These are phyloP conservation scores for Podila clonocystis DNA, from an alignment of 192 early-diverging fungal species.

Conservation along the genomic window DNA sequence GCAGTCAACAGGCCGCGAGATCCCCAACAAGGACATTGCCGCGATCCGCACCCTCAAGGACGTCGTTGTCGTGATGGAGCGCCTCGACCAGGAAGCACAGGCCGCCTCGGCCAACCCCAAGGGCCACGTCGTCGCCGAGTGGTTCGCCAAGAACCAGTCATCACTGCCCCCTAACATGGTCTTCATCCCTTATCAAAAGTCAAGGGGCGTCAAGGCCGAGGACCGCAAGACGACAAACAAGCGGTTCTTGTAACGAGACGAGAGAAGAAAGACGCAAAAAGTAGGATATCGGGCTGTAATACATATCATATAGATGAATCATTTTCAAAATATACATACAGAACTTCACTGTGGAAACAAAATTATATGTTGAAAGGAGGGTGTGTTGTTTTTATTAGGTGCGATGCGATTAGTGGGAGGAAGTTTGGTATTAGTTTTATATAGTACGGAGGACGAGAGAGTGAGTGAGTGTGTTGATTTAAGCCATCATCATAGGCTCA, in stretches of 20 bases:
- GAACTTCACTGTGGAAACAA: no score
- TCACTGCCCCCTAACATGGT: slow-evolving; percentile 50
- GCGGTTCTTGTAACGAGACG: slow-evolving; percentile 30
- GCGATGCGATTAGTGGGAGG: no score
- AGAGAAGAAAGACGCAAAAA: neutral
- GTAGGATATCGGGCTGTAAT: neutral
- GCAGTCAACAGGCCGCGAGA: slow-evolving; percentile 36
- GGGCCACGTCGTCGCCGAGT: slow-evolving; percentile 54
- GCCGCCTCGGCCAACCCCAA: slow-evolving; percentile 22
- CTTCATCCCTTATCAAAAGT: slow-evolving; percentile 54
- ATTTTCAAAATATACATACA: no score
- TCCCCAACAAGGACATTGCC: slow-evolving; percentile 42
- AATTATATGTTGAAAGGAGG: no score
- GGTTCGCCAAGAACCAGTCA: slow-evolving; percentile 50
- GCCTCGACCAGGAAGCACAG: slow-evolving; percentile 7
- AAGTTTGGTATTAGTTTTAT: no score
- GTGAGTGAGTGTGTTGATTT: neutral
- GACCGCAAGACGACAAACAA: slow-evolving; percentile 47
- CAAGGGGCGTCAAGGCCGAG: slow-evolving; percentile 42
- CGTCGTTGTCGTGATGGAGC: slow-evolving; percentile 11
- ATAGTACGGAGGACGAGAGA: no score
- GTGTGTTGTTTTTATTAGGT: no score
- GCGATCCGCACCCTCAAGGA: slow-evolving; percentile 42
- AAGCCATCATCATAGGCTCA: slow-evolving; percentile 1
- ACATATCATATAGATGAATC: no score